Percentiles rank a stretch among this genome's conserved stretches.
phyloP scores from a whole-genome alignment of 352 stramenopile species.

The Phytophthora niederhauseri region DNA sequence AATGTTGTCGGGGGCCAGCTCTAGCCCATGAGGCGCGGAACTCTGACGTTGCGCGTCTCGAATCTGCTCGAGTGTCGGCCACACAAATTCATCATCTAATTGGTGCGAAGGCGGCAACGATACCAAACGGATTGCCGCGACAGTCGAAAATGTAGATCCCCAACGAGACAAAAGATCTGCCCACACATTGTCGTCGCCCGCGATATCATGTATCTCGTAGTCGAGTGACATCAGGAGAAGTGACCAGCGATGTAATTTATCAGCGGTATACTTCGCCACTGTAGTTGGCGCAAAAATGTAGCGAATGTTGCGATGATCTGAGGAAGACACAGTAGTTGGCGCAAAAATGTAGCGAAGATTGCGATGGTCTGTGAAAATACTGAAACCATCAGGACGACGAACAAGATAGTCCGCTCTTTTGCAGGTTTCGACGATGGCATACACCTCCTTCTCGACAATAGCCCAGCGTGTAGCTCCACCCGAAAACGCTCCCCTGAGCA shows the following conservation, averaged over 20 bases:
- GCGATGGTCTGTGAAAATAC: neutral
- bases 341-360: conserved; percentile 18
- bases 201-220: neutral
- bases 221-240: neutral
- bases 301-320: no score
- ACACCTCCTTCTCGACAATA: conserved; percentile 15
- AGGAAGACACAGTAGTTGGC: neutral
- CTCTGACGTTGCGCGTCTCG: neutral
- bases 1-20: neutral
- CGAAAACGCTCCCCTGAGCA: conserved; percentile 16
- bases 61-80: neutral
- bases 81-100: neutral
- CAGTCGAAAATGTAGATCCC: neutral
- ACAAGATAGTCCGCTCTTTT: neutral
- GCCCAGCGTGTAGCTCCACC: conserved; percentile 9
- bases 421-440: conserved; percentile 8
- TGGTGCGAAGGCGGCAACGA: neutral
- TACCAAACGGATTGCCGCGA: neutral
- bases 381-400: neutral
- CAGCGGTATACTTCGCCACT: neutral
- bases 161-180: neutral
- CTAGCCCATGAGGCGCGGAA: neutral
- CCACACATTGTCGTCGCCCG: neutral
- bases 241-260: neutral
- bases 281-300: no score